These are phyloP conservation scores for Durusdinium trenchii DNA, from an alignment of 73 alveolate species.

Conservation along the genomic window DNA sequence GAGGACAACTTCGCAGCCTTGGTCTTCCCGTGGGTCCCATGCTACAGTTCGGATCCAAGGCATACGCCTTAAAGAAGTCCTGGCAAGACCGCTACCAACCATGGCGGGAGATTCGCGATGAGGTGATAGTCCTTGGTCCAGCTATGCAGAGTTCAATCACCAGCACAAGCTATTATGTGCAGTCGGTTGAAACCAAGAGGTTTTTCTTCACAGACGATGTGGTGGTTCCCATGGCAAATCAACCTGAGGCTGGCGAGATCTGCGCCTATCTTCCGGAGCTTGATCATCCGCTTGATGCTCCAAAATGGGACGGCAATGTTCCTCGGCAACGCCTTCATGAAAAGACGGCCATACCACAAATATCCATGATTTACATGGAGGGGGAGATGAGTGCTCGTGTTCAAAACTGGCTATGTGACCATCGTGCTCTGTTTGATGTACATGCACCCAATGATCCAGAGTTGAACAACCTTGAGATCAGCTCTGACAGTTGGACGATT, in stretches of 20 bases:
- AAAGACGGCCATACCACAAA: not conserved
- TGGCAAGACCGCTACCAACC: not conserved
- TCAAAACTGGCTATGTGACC: not conserved
- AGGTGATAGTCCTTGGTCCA: not conserved
- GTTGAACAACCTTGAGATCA: too few species aligned
- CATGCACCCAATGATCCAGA: not conserved
- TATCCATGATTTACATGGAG: not conserved
- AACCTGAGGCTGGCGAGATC: not conserved
- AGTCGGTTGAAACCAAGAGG: not conserved
- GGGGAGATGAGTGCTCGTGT: not conserved
- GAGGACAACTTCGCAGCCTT: too few species aligned
- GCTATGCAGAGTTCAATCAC: not conserved
- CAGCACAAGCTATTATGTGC: not conserved
- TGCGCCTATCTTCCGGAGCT: not conserved
- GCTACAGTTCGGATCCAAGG: not conserved
- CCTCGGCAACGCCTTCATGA: not conserved
- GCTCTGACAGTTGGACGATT: not conserved
- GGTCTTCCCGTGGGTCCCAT: too few species aligned
- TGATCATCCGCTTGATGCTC: not conserved
- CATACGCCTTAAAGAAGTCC: not conserved
- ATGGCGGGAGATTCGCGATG: not conserved
- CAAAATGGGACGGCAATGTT: not conserved
- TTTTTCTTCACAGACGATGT: not conserved
- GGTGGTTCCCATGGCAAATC: not conserved
- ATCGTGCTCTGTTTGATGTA: not conserved